phyloP scores from a whole-genome alignment of 208 protist genomes.

The Leishmania mexicana region DNA sequence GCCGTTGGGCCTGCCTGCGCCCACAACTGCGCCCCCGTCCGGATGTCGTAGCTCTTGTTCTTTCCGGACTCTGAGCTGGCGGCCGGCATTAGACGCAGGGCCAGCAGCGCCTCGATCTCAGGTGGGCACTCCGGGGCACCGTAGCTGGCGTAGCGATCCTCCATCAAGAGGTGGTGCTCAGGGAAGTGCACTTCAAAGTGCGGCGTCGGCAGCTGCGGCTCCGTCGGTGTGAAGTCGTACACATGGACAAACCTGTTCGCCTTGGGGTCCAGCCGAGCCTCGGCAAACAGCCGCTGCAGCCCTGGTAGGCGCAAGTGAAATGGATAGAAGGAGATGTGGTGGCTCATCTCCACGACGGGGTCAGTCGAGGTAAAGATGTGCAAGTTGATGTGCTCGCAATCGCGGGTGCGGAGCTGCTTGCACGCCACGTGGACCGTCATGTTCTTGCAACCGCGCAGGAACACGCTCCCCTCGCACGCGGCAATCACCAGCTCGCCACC shows the following conservation, averaged over 20 bases:
- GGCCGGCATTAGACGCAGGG: constrained; percentile 65
- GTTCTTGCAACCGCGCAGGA: constrained; percentile 92
- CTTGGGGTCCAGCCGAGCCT: constrained; percentile 66
- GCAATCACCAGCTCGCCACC: constrained; percentile 92
- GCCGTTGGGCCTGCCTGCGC: constrained; percentile 18
- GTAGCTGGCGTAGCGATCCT: constrained; percentile 63
- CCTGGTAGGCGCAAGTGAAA: constrained; percentile 80
- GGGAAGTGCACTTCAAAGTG: constrained; percentile 82
- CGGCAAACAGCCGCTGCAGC: constrained; percentile 58
- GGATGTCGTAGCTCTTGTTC: constrained; percentile 92
- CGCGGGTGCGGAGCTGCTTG: constrained; percentile 92
- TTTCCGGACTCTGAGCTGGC: constrained; percentile 82
- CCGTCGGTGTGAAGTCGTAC: constrained; percentile 91
- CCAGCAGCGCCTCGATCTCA: constrained; percentile 81
- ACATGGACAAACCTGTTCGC: constrained; percentile 90
- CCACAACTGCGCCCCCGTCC: constrained; percentile 70
- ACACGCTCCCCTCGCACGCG: constrained; percentile 91
- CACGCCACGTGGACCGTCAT: constrained; percentile 92
- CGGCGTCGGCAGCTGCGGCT: constrained; percentile 54
- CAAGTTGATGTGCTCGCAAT: constrained; percentile 86
- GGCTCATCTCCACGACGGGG: constrained; percentile 90
- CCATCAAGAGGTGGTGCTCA: constrained; percentile 69
- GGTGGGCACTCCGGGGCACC: constrained; percentile 72
- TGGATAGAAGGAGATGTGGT: constrained; percentile 83
- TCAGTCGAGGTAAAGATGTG: constrained; percentile 91